Evolutionary conservation across 148 eudicot genomes (phyloP), one percentile per base, ranked within the genome.

Genomic region (Rhododendron williamsianum): DNA sequence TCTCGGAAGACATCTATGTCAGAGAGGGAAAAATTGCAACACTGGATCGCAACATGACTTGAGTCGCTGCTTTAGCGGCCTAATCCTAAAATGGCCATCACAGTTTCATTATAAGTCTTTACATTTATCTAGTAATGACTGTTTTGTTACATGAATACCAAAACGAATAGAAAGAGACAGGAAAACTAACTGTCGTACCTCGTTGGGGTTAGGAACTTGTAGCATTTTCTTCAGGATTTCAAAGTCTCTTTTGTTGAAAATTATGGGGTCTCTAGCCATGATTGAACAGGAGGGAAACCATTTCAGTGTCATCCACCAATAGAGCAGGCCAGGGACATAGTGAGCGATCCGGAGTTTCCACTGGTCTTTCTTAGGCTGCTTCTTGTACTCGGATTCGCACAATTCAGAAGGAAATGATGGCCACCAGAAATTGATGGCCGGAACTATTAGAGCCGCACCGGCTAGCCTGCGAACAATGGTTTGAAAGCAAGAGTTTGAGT

Each of bases 251-350:
- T 86, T 85, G 79, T 87, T 86, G 87, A 92, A 92, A 86, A 93
- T 88, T 1, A 88, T 86, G 6, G 94, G 93, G 78, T 92, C 92
- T 72, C 89, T 88, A 86, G 91, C 94, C 88, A 94, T 87, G 27
- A 93, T 87, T 87, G 86, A 85, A 10, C 92, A 73, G 9, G 96
- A 82, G 54, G 91, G 91, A 35, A 95, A 90, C 89, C 90, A 54
- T 76, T 91, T 94, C 80, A 94, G 97, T 41, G 97, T 92, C 93
- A 93, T 86, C 95, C 95, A 95, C 97, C 97, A 95, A 84, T 91
- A 91, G 15, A 94, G 56, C 82, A 95, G 86, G 51, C 93, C 88
- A 13, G 97, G 95, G 48, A 86, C 54, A 63, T 92, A 90, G 78
- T 88, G 91, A 48, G 91, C 76, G 25, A 93, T 10, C 80, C 91